These are phyloP conservation scores for Candida sanyiensis DNA, from an alignment of 805 yeast genomes.

Conservation along the genomic window DNA sequence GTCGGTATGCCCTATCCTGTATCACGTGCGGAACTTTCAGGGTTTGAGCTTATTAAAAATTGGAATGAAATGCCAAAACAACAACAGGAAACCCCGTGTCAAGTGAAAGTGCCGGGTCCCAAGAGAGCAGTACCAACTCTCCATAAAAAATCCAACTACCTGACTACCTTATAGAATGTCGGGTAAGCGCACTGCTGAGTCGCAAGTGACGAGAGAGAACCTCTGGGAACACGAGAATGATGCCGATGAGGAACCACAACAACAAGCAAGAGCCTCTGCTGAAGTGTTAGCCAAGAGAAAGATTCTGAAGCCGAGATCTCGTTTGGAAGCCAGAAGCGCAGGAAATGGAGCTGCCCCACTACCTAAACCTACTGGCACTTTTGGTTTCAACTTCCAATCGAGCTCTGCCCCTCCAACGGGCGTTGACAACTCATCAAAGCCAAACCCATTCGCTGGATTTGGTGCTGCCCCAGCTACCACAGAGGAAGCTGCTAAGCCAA, in stretches of 20 bases:
- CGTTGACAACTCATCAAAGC: too few species aligned
- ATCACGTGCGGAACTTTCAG: too few species aligned
- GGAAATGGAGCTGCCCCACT: not conserved
- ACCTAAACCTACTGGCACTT: slow-evolving; percentile 6
- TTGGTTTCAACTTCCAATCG: slow-evolving; percentile 10
- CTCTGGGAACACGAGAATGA: slow-evolving; percentile 28
- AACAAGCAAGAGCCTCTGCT: slow-evolving; percentile 46
- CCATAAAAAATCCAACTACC: too few species aligned
- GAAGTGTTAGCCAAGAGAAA: slow-evolving; percentile 63
- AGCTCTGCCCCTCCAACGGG: not conserved
- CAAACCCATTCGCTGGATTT: slow-evolving; percentile 14
- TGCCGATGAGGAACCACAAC: slow-evolving; percentile 31
- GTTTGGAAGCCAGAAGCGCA: slow-evolving; percentile 24
- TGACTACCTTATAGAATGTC: slow-evolving; percentile 33
- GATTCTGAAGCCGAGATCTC: slow-evolving; percentile 54
- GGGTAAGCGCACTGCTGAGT: slow-evolving; percentile 58
- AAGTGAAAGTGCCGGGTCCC: too few species aligned
- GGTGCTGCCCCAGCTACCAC: not conserved
- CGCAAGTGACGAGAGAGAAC: slow-evolving; percentile 57
- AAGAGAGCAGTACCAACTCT: too few species aligned
- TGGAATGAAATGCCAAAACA: not conserved
- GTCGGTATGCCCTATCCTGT: not conserved
- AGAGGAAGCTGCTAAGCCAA: slow-evolving; percentile 10
- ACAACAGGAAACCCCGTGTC: too few species aligned
- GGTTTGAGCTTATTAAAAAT: too few species aligned